These are phyloP conservation scores for Boletus tomentosulus DNA, from an alignment of 768 basidiomycete species.

Conservation along the genomic window DNA sequence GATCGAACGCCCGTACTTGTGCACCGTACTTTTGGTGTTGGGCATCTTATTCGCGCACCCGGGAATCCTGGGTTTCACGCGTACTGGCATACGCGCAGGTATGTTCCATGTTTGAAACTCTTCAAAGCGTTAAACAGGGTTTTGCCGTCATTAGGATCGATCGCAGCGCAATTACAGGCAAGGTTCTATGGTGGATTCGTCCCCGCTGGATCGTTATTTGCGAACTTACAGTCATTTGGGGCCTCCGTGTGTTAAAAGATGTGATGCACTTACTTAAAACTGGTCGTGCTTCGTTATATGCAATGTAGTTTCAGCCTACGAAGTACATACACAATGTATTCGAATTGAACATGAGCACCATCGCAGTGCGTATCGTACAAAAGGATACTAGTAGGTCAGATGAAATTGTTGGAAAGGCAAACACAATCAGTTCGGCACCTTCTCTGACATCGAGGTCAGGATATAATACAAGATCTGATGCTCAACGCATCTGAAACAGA, in stretches of 20 bases:
- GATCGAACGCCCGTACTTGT: background rate
- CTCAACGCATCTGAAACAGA: no score
- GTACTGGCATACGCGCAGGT: background rate
- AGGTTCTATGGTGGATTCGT: background rate
- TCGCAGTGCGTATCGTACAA: no score
- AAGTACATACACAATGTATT: no score
- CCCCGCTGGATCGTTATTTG: background rate
- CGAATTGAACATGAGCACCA: no score
- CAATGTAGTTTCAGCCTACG: no score
- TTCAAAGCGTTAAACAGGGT: background rate
- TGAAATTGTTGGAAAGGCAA: no score
- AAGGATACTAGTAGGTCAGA: no score
- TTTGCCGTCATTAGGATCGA: slow-evolving; percentile 1
- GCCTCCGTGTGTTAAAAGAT: background rate
- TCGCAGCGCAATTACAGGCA: background rate
- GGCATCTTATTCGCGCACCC: background rate
- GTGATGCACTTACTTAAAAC: no score
- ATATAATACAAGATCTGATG: no score
- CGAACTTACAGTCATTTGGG: slow-evolving; percentile 8
- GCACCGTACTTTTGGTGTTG: background rate
- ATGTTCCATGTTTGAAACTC: background rate
- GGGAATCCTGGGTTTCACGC: background rate
- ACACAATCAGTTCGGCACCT: no score
- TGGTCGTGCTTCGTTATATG: no score
- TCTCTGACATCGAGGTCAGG: no score